These are phyloP conservation scores for Zarea fungicola DNA, from an alignment of 2,329 filamentous ascomycete genomes.

Conservation along the genomic window DNA sequence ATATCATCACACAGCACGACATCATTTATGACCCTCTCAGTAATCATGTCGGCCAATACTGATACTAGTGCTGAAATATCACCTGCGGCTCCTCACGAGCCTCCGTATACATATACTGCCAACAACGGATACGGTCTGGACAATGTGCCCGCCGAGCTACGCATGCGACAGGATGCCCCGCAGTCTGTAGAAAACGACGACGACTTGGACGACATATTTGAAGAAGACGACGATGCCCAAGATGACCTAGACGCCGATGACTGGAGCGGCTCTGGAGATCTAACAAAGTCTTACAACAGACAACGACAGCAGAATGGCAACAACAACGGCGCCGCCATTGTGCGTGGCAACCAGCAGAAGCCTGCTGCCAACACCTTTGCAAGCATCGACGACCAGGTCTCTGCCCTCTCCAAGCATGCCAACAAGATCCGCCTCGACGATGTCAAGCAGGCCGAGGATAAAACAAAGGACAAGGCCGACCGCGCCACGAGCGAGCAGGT, in stretches of 20 bases:
- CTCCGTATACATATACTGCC: slow-evolving; percentile 39
- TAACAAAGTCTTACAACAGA: slow-evolving; percentile 85
- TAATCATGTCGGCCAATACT: slow-evolving; percentile 3
- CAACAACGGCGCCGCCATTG: slow-evolving; percentile 43
- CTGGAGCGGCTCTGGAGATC: slow-evolving; percentile 58
- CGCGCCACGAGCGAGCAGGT: slow-evolving; percentile 93
- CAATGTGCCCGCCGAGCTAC: slow-evolving; percentile 27
- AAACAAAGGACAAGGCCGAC: slow-evolving; percentile 82
- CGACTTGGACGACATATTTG: slow-evolving; percentile 38
- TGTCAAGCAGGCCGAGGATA: slow-evolving; percentile 46
- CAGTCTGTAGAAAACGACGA: slow-evolving; percentile 19
- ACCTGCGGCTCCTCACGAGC: slow-evolving; percentile 39
- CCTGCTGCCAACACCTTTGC: slow-evolving; percentile 74
- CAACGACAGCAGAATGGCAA: slow-evolving; percentile 61
- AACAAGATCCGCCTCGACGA: slow-evolving; percentile 76
- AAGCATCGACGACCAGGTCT: slow-evolving; percentile 81
- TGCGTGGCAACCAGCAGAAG: slow-evolving; percentile 72
- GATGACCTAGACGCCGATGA: slow-evolving; percentile 57
- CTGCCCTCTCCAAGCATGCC: slow-evolving; percentile 77
- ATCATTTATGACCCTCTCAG: neutral
- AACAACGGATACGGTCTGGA: slow-evolving; percentile 40
- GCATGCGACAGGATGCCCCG: slow-evolving; percentile 23
- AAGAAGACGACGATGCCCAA: slow-evolving; percentile 43
- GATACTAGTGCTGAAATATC: slow-evolving; percentile 21
- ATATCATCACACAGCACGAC: neutral